Percentiles rank a stretch among this genome's conserved stretches.
These are phyloP conservation scores for Dactylonectria estremocensis DNA, from an alignment of 2,329 filamentous ascomycete genomes.

Conservation along the genomic window DNA sequence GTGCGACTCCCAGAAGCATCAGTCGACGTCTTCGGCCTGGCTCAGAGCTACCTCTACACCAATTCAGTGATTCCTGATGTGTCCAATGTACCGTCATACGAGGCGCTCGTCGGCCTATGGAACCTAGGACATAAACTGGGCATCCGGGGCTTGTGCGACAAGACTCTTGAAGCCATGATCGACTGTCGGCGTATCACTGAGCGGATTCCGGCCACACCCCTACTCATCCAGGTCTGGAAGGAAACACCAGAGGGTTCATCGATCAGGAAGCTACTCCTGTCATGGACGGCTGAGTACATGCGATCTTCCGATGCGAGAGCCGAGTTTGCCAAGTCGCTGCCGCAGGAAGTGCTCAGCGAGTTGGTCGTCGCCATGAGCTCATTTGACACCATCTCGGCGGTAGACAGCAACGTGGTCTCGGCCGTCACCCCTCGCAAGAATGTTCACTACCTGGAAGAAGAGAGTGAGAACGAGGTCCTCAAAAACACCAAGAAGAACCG, in stretches of 20 bases:
- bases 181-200: slow-evolving; percentile 68
- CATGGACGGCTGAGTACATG: slow-evolving; percentile 77
- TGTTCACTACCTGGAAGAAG: slow-evolving; percentile 65
- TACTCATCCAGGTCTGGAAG: slow-evolving; percentile 74
- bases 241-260: slow-evolving; percentile 74
- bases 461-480: slow-evolving; percentile 57
- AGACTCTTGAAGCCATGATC: slow-evolving; percentile 70
- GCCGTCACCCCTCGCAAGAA: slow-evolving; percentile 58
- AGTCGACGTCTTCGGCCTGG: slow-evolving; percentile 68
- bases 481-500: slow-evolving; percentile 57
- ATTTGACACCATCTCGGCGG: slow-evolving; percentile 54
- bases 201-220: slow-evolving; percentile 70
- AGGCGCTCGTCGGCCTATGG: slow-evolving; percentile 69
- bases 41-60: slow-evolving; percentile 70
- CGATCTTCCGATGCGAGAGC: slow-evolving; percentile 68
- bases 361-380: slow-evolving; percentile 75
- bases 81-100: slow-evolving; percentile 65
- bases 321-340: slow-evolving; percentile 73
- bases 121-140: slow-evolving; percentile 68
- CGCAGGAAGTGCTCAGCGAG: slow-evolving; percentile 74
- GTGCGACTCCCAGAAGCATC: slow-evolving; percentile 65
- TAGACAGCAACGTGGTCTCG: slow-evolving; percentile 36
- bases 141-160: slow-evolving; percentile 70
- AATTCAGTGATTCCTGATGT: slow-evolving; percentile 61
- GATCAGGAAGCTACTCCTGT: slow-evolving; percentile 70